phyloP scores from a whole-genome alignment of 1,284 basidiomycete genomes.

The Melampsora larici-populina region DNA sequence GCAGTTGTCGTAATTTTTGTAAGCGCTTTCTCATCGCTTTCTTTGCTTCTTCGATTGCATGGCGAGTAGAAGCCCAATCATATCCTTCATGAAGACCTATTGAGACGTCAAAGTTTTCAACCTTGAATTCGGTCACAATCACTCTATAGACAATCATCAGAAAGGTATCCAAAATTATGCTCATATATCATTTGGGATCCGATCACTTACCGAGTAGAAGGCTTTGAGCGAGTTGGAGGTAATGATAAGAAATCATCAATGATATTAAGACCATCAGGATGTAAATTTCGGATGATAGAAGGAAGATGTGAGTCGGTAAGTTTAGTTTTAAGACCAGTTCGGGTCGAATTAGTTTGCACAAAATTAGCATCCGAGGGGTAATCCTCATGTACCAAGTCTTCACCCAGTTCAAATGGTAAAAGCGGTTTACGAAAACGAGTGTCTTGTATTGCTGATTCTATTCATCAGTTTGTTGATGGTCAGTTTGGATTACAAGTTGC shows the following conservation, averaged over 20 bases:
- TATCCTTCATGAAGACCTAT: constrained; percentile 84
- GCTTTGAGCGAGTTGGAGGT: constrained; percentile 1
- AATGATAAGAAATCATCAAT: constrained; percentile 38
- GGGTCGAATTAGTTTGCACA: constrained; percentile 8
- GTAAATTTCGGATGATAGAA: constrained; percentile 19
- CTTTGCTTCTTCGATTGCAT: constrained; percentile 79
- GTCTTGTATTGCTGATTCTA: constrained; percentile 42
- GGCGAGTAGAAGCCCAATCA: constrained; percentile 83
- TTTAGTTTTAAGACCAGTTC: not conserved
- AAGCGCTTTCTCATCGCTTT: constrained; percentile 80
- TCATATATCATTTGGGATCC: not conserved
- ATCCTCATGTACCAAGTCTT: constrained; percentile 37
- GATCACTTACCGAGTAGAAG: constrained; percentile 17
- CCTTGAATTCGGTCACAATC: constrained; percentile 23
- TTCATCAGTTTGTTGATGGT: not conserved
- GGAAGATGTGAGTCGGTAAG: not conserved
- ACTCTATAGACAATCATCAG: constrained; percentile 4
- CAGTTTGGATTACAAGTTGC: not conserved
- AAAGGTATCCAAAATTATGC: not conserved
- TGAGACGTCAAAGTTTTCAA: constrained; percentile 64
- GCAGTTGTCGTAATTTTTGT: constrained; percentile 84
- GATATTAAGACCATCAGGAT: constrained; percentile 6
- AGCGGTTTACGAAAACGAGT: constrained; percentile 3
- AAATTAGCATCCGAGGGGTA: constrained; percentile 34
- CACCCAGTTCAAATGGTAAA: constrained; percentile 31